These are phyloP conservation scores for Camelina sativa DNA, from an alignment of 345 rosid species.

Conservation along the genomic window DNA sequence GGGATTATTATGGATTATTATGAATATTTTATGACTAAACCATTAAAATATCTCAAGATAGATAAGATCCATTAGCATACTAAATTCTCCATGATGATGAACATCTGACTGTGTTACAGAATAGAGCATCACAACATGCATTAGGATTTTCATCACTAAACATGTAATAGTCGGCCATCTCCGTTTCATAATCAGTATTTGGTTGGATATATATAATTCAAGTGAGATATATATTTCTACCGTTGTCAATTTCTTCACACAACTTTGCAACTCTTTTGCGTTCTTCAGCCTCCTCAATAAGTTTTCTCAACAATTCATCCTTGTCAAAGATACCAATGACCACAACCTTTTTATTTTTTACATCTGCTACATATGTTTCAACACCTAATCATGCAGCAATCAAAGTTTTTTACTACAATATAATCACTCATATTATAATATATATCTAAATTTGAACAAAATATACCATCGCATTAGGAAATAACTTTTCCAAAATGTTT, in stretches of 20 bases:
- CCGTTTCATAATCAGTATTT: neutral
- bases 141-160: conserved; percentile 1
- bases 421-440: neutral
- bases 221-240: neutral
- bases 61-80: neutral
- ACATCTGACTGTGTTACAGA: neutral
- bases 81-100: neutral
- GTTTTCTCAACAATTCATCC: neutral
- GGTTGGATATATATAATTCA: neutral
- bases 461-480: conserved; percentile 15
- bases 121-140: neutral
- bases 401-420: neutral
- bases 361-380: neutral
- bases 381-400: conserved; percentile 16
- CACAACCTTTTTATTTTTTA: conserved; percentile 9
- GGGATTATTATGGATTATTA: no score
- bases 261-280: neutral
- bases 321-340: conserved; percentile 25
- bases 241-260: neutral
- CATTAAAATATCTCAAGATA: neutral
- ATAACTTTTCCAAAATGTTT: neutral
- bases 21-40: no score
- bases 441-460: neutral
- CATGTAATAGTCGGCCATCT: neutral
- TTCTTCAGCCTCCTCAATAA: neutral